Evolutionary conservation across 2,329 filamentous ascomycete genomes (phyloP).

Genomic region (Didymella segeticola): DNA sequence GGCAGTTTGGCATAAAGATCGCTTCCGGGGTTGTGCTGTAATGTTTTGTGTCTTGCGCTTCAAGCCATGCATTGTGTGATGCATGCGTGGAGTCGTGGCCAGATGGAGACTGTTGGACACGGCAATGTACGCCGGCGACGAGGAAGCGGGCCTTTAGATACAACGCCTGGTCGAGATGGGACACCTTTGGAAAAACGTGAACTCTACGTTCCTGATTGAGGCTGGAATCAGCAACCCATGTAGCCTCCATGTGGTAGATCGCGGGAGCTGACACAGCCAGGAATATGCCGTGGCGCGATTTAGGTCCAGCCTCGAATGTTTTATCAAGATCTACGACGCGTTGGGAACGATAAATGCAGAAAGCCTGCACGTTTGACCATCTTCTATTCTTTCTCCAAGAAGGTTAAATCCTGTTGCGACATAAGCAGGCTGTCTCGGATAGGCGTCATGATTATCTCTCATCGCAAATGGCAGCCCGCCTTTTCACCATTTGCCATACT

Average conservation of each 20-base stretch:
- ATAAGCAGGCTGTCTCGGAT: neutral
- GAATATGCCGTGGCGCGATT: neutral
- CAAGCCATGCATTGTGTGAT: neutral
- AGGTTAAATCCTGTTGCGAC: neutral
- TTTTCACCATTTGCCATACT: neutral
- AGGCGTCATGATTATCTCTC: neutral
- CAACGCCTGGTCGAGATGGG: too few species aligned
- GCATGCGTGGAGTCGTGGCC: neutral
- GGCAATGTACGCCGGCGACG: neutral
- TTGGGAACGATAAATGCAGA: neutral
- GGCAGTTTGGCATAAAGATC: conserved; percentile 10
- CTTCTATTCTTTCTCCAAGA: too few species aligned
- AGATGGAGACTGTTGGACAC: neutral
- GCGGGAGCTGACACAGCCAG: neutral
- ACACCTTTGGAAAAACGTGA: too few species aligned
- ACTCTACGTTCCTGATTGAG: too few species aligned
- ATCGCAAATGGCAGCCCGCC: neutral
- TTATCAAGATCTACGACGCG: neutral
- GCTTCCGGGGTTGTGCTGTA: neutral
- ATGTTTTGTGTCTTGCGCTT: neutral
- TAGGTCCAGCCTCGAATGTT: neutral
- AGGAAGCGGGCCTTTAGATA: neutral
- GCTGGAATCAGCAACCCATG: too few species aligned
- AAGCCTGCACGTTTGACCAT: too few species aligned
- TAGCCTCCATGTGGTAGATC: neutral